Conservation (phyloP, 2,329 filamentous ascomycete genomes). For the Fusarium bulbicola region DNA sequence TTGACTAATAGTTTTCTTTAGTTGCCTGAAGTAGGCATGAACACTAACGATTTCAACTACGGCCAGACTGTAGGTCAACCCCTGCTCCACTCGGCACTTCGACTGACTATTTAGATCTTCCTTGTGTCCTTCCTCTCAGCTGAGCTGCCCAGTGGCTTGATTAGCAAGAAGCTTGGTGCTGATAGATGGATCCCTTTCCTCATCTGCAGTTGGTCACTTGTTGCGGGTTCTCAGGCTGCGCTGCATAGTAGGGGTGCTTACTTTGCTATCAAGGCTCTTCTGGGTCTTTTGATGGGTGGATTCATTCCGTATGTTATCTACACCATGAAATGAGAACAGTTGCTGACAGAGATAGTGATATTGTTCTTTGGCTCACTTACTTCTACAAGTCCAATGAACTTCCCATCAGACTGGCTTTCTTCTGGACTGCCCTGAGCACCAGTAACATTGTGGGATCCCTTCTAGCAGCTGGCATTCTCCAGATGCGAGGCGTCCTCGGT, state of each 20-base stretch:
- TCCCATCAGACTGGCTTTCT: constrained; percentile 70
- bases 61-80: constrained; percentile 48
- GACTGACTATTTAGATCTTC: constrained; percentile 49
- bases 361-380: constrained; percentile 75
- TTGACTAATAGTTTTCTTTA: constrained; percentile 2
- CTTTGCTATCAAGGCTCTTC: constrained; percentile 53
- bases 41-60: constrained; percentile 57
- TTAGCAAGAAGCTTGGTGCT: constrained; percentile 61
- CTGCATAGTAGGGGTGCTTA: constrained; percentile 50
- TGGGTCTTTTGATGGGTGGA: constrained; percentile 60
- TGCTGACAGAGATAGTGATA: constrained; percentile 44
- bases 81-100: not conserved
- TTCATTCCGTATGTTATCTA: constrained; percentile 55
- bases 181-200: constrained; percentile 56
- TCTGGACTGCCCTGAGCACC: constrained; percentile 73
- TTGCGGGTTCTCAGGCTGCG: constrained; percentile 51
- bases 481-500: constrained; percentile 49
- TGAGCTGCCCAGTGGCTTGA: constrained; percentile 58
- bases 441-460: constrained; percentile 62
- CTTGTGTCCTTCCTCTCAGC: constrained; percentile 56
- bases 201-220: constrained; percentile 53
- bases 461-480: constrained; percentile 55
- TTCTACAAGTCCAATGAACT: constrained; percentile 79
- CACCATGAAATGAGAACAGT: rapidly evolving
- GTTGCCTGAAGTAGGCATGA: constrained; percentile 52